Base-by-base conservation (phyloP, 257 asterid genomes). In the Salvia splendens region DNA sequence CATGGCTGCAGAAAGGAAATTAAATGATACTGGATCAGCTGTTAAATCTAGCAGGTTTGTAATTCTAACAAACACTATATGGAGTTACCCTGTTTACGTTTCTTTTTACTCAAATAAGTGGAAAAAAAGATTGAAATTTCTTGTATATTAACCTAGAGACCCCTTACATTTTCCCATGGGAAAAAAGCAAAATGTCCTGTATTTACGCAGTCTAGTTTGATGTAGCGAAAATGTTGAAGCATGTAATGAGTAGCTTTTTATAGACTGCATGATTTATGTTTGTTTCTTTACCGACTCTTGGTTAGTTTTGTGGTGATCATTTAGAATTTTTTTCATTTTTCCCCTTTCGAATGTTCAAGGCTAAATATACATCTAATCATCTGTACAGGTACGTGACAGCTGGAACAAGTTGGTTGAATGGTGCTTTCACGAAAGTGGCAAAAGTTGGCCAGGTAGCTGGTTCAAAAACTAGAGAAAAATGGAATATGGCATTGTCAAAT, bases 1-100 rank as follows among this genome's bases (percentile, higher is more conserved):
- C 62, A 58, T 90, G 90, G 96, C 96, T 46, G 97, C 99, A 30
- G 99, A 93, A 70, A 84, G 95, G 74, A 93, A 90, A 80, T 45
- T 90, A 77, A 93, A 90, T 71, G 83, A 85, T 78, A 93, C 99
- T 61, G 99, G 99, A 65, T 83, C 99, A 61, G 99, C 96, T 70
- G 97, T 93, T 80, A 93, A 90, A 80, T 85, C 99, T 64, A 93
- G 99, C 96, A 93, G 97, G 97, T 89, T 50, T 69, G 80, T 43
- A 46, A 61, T 51, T 52, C 58, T 62, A 16, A 43, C 59, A 46
- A 12, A 36, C 30, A 3, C 61, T 49, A 12, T 52, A 70, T 57
- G 35, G 43, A 70, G 11, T 52, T 63, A 45, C 42, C 41, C 36
- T 57, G 40, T 56, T 41, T 74, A 15, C 45, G 48, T 73, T 45